Evolutionary conservation across 192 early-diverging fungal species (phyloP), one percentile per base, ranked within the genome.

Genomic region (Backusella sp.): DNA sequence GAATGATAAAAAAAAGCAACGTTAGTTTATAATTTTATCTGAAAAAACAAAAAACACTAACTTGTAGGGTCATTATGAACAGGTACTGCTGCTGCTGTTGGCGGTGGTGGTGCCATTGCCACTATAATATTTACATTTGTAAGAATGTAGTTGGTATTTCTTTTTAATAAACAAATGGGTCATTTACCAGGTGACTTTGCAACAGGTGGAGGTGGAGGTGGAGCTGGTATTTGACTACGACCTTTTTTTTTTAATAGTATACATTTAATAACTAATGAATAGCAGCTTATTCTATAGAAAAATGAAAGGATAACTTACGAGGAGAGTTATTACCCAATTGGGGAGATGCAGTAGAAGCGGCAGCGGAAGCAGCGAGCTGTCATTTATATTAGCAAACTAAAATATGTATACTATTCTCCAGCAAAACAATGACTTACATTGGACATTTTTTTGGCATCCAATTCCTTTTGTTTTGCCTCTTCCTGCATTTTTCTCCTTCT

Each of bases 151-250:
- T 14, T 28, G 23, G 28, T 62, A 28, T 56, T 6, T 56, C 21
- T 6, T 23, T 21, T 9, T 28, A 59, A 59, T 8, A 23, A 14
- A 28, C 23, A 14, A 26, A 32, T 32, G 3, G 32, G 32, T 32
- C 2, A 12, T 9, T 28, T 62, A 62, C 56, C 56, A 62, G 59
- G 35, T 41, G 49, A 34, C 17, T 41, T 73, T 1, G 23, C n/a
- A 41, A 2, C 35, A n/a, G 41, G 26, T 17, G 42, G 42, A 44
- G 79, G 79, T n/a, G 79, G 79, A 14, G 73, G 75, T 2, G 79
- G 79, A 32, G 79, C 75, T 36, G 79, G 79, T 19, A 80, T 80
- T 23, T 80, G 75, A 34, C 68, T 80, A 46, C 79, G 79, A 23
- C 75, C 28, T 30, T 75, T 72, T 19, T 30, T 75, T 72, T 19